Evolutionary conservation across 2,329 filamentous ascomycete genomes (phyloP), one percentile per base, ranked within the genome.

Genomic region (Botryotinia convoluta): DNA sequence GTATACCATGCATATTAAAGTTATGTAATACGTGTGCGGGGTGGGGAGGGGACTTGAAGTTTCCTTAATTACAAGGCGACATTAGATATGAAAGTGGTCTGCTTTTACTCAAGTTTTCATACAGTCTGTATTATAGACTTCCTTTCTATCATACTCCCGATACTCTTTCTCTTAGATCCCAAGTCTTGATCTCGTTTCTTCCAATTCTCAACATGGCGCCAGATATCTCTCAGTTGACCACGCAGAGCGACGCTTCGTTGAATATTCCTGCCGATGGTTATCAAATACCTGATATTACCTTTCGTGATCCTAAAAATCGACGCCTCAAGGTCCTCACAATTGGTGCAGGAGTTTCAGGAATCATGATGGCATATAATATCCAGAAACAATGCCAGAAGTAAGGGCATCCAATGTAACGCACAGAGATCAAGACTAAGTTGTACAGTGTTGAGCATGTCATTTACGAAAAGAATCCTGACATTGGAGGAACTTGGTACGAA

Each of bases 281-380:
- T 60, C 20, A 51, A 20, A 72, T 72, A 69, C 71, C 71, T 10
- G 73, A 77, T 54, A 73, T 76, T 60, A 74, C 73, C 26, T 75
- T 76, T 16, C 45, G 74, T 42, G 82, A 83, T 74, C 83, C 83
- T 5, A 77, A 79, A 10, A 82, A 83, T 62, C 82, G 84, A 18
- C 85, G 83, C 75, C 72, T 87, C 32, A 84, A 82, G 54, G 83
- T 86, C 2, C 74, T 87, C 51, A 86, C 83, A 14, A 85, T 87
- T 68, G 85, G 85, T 35, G 85, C 82, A 6, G 85, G 85, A 9
- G 79, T 86, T 1, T 83, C 83, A 14, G 85, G 85, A 7, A 86
- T 86, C n/a, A 78, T 84, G 74, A 82, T 83, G 77, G 84, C 85
- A 75, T 85, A 86, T 72, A 79, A 83, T n/a, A 84, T 86, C 65